Base-by-base conservation (phyloP, 1,284 basidiomycete genomes). In the Microbotryomycetes sp. region DNA sequence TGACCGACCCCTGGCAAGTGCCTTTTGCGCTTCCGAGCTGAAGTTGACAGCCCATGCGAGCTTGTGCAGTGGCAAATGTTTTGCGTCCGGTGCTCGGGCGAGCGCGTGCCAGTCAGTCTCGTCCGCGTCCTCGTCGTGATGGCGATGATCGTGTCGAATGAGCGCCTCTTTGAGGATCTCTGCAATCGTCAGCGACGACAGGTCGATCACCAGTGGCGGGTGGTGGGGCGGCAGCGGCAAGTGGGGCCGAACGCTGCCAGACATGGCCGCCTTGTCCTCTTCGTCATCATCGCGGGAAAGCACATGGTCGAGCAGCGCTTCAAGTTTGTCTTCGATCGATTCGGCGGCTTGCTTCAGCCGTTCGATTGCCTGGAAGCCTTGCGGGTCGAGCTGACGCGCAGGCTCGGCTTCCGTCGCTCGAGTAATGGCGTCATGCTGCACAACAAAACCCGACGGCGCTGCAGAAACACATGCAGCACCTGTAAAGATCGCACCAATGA, bases 21-120 rank as follows among this genome's bases (percentile, higher is more conserved):
- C 45, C 21, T 59, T 30, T 16, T 58, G 56, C 2, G 61, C 59
- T 18, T 62, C 60, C 29, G 28, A 24, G 27, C 47, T 60, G 6
- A 62, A 58, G 59, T 72, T 72, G 54, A 69, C 59, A n/a, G 71
- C 61, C 62, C 65, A 68, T 2, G 66, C 71, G 28, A 73, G 64
- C 7, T 64, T 62, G 41, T 69, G 65, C 13, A 73, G 57, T 5
- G 71, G 70, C 16, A 67, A 53, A n/a, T 56, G 48, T 4, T 41
- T 16, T 0, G 67, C 67, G 21, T 62, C 52, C 13, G 56, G 59
- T 11, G 57, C 53, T 52, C 65, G 55, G 24, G 41, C 18, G 50
- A 41, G 28, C 51, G 48, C 49, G 47, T 26, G 24, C 7, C 15
- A 28, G 15, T 56, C 24, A 27, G 31, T 24, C 18, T 52, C 48